phyloP scores from a whole-genome alignment of 257 asterid species.

The Solanum peruvianum region DNA sequence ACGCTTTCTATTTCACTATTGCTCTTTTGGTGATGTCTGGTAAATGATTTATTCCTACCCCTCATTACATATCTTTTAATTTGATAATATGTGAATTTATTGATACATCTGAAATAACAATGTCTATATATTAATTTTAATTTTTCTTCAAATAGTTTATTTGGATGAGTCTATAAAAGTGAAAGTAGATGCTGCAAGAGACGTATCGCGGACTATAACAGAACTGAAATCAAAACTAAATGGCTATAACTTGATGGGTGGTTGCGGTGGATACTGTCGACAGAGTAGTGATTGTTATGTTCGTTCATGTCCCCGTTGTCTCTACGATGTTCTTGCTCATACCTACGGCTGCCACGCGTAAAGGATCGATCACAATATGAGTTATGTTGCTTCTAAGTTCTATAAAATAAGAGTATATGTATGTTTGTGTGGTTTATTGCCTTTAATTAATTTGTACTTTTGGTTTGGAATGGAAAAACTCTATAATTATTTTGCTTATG shows the following conservation, averaged over 20 bases:
- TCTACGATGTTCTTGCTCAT: not conserved
- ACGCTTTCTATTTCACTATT: not conserved
- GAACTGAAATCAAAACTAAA: not conserved
- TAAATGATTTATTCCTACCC: not conserved
- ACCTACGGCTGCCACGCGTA: not conserved
- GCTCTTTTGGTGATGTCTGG: not conserved
- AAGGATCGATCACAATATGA: no score
- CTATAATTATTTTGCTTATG: no score
- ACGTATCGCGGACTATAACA: not conserved
- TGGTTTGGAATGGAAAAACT: no score
- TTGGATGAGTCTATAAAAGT: not conserved
- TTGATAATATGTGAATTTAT: not conserved
- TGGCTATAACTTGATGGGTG: not conserved
- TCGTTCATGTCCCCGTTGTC: not conserved
- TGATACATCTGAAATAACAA: no score
- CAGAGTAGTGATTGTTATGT: not conserved
- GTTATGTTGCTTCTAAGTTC: no score
- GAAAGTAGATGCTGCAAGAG: not conserved
- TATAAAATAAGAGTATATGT: no score
- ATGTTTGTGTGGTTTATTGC: not conserved
- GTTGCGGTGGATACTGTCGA: not conserved
- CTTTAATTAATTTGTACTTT: not conserved
- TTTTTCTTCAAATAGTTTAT: not conserved
- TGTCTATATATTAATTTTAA: no score
- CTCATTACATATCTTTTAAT: not conserved